Evolutionary conservation across 2,329 filamentous ascomycete genomes (phyloP), one percentile per base, ranked within the genome.

Genomic region (Trichocomaceae sp.): DNA sequence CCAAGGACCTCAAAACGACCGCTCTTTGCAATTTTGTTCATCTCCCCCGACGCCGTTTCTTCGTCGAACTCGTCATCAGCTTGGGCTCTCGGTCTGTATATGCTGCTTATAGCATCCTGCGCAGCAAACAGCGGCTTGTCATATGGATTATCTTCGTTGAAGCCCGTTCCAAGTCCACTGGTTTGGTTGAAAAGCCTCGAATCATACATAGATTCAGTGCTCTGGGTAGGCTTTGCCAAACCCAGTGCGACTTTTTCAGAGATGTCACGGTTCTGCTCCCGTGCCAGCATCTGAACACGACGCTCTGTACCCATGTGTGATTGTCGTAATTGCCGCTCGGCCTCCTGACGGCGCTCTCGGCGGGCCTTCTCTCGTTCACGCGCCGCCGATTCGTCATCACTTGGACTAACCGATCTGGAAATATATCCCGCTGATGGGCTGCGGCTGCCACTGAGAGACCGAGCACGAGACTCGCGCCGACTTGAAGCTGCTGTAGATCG

Each of bases 81-180:
- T 44, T 80, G 78, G 22, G 87, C 83, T 20, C 82, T 82, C 1
- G 92, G 90, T 33, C 90, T 82, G 72, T 99, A 99, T 62, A 99
- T 97, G 69, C 86, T 92, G 74, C 83, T 93, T 64, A 96, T 90
- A 8, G 90, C 92, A 67, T 97, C 92, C 69, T 96, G 90, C 13
- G 93, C 92, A 0, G 91, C 91, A 69, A 99, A 99, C 7, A 99
- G 77, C 19, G 93, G 93, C 74, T 97, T 97, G 71, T 97, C 93
- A 75, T 97, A 99, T 0, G 86, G 84, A 67, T 99, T 93, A 70
- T 99, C 93, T 71, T 99, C 93, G 71, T 99, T 99, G 79, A 96
- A 90, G 0, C 92, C 93, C 51, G 85, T 82, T 62, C 90, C 86
- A 68, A 99, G 95, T 0, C 93, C 93, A 63, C 87, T 91, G 5